Conservation (phyloP, 192 early-diverging fungal genomes). For the Backusella westeae region DNA sequence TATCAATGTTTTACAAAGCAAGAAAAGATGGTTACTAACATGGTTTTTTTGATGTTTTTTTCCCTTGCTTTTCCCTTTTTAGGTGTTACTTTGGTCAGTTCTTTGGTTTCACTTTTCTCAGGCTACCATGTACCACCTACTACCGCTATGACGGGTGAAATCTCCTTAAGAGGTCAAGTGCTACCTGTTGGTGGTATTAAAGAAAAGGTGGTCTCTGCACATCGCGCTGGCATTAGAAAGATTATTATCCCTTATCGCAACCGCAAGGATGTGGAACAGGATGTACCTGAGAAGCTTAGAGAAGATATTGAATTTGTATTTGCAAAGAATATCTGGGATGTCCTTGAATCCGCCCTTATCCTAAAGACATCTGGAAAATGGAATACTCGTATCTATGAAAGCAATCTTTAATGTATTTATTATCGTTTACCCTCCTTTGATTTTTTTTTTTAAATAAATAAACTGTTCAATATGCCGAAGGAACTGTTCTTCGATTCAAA, state of each 20-base stretch:
- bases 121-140: conserved; percentile 49
- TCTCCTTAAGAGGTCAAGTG: conserved; percentile 79
- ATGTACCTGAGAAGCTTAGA: conserved; percentile 66
- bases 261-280: conserved; percentile 65
- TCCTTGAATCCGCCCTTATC: conserved; percentile 51
- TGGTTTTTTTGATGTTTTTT: neutral
- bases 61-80: neutral
- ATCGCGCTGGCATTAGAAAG: conserved; percentile 67
- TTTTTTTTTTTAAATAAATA: neutral
- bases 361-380: conserved; percentile 7
- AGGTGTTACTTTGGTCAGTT: conserved; percentile 68
- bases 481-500: neutral
- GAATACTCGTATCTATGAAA: conserved; percentile 9
- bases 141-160: conserved; percentile 84
- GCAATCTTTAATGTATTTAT: conserved; percentile 3
- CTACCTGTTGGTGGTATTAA: conserved; percentile 84
- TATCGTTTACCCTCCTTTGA: conserved; percentile 23
- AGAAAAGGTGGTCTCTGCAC: conserved; percentile 83
- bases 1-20: neutral
- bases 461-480: neutral
- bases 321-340: conserved; percentile 60
- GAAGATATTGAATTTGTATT: conserved; percentile 68
- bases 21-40: neutral
- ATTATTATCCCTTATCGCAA: conserved; percentile 72
- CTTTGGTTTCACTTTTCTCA: conserved; percentile 75